A percentile compares a stretch with the other conserved stretches of the same genome.
Evolutionary conservation across 75 land plant genomes (phyloP).

Genomic region (Pinus tabuliformis): DNA sequence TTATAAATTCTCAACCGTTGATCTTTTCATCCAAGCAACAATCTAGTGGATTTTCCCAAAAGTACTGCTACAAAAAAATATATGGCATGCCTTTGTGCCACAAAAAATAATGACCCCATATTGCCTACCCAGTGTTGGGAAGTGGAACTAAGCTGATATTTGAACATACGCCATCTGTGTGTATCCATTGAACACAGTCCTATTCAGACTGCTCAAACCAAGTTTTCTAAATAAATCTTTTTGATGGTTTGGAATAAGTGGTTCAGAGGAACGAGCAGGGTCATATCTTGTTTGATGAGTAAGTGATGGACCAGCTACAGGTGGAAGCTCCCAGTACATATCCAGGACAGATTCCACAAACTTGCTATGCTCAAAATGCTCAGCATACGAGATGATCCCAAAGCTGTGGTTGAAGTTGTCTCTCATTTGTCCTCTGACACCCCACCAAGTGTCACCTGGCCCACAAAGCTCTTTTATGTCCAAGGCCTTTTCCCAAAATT

Average conservation of each 20-base stretch:
- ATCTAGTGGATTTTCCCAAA: not conserved
- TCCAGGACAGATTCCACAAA: constrained; percentile 75
- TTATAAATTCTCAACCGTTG: not conserved
- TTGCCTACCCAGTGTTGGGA: not conserved
- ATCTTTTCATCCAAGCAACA: not conserved
- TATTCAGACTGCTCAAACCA: constrained; percentile 57
- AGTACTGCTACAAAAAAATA: not conserved
- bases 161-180: constrained; percentile 88
- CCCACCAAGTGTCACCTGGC: constrained; percentile 79
- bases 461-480: constrained; percentile 79
- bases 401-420: constrained; percentile 83
- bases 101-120: not conserved
- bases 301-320: constrained; percentile 81
- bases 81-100: not conserved
- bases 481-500: constrained; percentile 82
- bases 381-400: constrained; percentile 42
- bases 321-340: constrained; percentile 94
- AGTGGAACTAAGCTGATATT: constrained; percentile 26
- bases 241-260: constrained; percentile 64
- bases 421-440: constrained; percentile 72
- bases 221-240: constrained; percentile 59
- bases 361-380: constrained; percentile 73
- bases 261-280: constrained; percentile 71
- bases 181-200: constrained; percentile 82
- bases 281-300: constrained; percentile 82